Evolutionary conservation across 139 green algal species (phyloP).

Genomic region (Ettlia oleoabundans): DNA sequence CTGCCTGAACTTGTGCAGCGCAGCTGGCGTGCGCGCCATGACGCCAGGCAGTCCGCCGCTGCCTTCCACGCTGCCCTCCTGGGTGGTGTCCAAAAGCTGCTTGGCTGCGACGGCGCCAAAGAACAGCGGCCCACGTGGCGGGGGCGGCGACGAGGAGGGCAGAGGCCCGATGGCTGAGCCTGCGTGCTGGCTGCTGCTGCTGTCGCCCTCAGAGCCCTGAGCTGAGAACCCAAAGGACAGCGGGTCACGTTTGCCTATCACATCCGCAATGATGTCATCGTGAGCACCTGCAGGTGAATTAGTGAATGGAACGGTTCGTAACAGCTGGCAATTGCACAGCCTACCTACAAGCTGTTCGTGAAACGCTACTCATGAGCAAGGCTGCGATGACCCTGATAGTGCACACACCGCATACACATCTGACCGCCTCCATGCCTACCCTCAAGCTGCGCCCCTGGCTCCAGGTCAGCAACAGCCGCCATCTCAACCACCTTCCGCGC

Average conservation of each 20-base stretch:
- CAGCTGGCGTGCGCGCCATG: neutral
- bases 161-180: neutral
- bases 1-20: conserved; percentile 9
- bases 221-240: conserved; percentile 19
- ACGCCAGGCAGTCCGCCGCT: neutral
- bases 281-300: too few relatives aligned
- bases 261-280: conserved; percentile 16
- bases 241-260: neutral
- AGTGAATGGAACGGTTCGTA: too few relatives aligned
- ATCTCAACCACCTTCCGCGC: neutral
- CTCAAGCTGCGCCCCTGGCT: neutral
- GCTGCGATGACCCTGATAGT: too few relatives aligned
- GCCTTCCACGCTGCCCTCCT: neutral
- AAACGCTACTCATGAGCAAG: too few relatives aligned
- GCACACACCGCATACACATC: too few relatives aligned
- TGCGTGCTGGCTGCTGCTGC: neutral
- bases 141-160: too few relatives aligned
- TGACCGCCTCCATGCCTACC: too few relatives aligned
- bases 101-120: too few relatives aligned
- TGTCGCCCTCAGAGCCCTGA: neutral
- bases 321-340: too few relatives aligned
- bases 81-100: too few relatives aligned
- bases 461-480: neutral
- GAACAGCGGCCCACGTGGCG: too few relatives aligned
- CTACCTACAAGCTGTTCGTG: too few relatives aligned